Percentiles rank a stretch among this genome's conserved stretches.
Conservation (phyloP, 1,284 basidiomycete species). For the Leccinum proximum region DNA sequence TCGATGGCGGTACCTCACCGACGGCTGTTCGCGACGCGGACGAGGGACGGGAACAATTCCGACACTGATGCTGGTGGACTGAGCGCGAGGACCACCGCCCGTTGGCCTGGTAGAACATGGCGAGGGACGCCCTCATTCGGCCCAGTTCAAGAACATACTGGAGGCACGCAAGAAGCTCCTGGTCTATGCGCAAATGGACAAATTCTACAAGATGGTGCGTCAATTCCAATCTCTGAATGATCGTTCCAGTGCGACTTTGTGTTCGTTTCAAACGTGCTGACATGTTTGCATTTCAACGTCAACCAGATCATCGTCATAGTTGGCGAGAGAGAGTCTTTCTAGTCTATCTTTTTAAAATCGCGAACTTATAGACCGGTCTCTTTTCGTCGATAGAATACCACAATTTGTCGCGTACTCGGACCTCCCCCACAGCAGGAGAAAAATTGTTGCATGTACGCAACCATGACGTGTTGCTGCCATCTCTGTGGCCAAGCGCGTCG, state of each 20-base stretch:
- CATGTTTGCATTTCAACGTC: conserved; percentile 61
- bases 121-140: conserved; percentile 54
- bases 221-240: neutral
- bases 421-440: conserved; percentile 84
- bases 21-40: too few species aligned
- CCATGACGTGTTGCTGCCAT: conserved; percentile 97
- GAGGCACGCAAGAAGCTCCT: conserved; percentile 86
- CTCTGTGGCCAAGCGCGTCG: conserved; percentile 98
- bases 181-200: conserved; percentile 91
- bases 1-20: too few species aligned
- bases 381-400: conserved; percentile 63
- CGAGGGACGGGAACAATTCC: too few species aligned
- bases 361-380: conserved; percentile 25
- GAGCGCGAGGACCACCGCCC: too few species aligned
- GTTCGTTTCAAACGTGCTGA: neutral
- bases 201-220: conserved; percentile 84
- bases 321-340: conserved; percentile 41
- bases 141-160: conserved; percentile 87
- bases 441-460: conserved; percentile 96
- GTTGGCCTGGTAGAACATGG: too few species aligned
- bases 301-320: conserved; percentile 96
- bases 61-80: too few species aligned
- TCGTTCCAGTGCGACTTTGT: conserved; percentile 34
- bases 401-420: conserved; percentile 97
- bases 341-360: conserved; percentile 19